Evolutionary conservation across 1,284 basidiomycete species (phyloP).

Genomic region (Ceratobasidium theobromae): DNA sequence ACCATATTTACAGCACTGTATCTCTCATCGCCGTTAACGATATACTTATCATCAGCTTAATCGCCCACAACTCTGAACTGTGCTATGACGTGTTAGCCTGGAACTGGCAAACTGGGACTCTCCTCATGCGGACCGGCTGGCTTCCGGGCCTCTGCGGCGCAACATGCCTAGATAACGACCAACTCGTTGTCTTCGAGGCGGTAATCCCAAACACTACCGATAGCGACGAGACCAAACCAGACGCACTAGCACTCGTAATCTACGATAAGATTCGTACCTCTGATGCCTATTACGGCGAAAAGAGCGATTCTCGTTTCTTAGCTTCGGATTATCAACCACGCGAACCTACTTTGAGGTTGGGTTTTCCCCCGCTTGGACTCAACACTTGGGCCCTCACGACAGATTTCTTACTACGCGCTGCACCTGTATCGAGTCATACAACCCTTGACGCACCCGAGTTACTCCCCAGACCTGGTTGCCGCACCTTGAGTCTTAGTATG

Average conservation of each 20-base stretch:
- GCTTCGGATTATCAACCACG: background rate
- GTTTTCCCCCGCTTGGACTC: background rate
- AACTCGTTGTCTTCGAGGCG: background rate
- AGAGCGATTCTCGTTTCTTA: background rate
- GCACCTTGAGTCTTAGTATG: constrained; percentile 4
- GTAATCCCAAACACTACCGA: background rate
- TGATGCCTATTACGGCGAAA: too few species aligned
- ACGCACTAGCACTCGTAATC: background rate
- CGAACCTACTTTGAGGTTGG: background rate
- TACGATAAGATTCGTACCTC: background rate
- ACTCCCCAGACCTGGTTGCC: background rate
- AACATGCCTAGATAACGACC: background rate
- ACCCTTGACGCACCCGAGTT: background rate
- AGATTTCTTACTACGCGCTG: background rate
- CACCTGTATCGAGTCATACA: background rate
- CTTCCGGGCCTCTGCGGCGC: background rate
- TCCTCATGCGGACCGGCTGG: background rate
- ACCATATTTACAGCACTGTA: background rate
- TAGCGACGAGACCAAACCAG: background rate
- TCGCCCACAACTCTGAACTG: background rate
- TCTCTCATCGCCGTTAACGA: background rate
- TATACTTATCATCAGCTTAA: background rate
- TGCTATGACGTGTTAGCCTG: background rate
- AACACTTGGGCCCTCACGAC: too few species aligned
- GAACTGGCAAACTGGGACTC: background rate